Evolutionary conservation across 2,329 filamentous ascomycete genomes (phyloP).

Genomic region (Tolypocladium cylindrosporum): DNA sequence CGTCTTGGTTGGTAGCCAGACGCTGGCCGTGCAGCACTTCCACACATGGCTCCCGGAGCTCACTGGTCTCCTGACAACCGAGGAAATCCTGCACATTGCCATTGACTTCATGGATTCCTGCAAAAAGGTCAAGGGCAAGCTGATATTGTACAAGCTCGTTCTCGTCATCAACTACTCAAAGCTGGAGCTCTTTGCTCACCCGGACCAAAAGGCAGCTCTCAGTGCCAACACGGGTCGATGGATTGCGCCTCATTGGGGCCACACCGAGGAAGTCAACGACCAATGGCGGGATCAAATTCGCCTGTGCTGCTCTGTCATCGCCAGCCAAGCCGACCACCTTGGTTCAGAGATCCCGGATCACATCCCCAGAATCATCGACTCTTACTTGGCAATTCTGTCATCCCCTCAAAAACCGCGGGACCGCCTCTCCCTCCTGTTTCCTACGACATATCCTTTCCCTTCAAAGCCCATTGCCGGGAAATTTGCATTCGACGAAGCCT

Average conservation of each 20-base stretch:
- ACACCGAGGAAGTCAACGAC: conserved; percentile 59
- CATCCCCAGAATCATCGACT: conserved; percentile 82
- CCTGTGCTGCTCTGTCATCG: conserved; percentile 84
- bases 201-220: conserved; percentile 63
- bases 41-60: conserved; percentile 96
- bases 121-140: conserved; percentile 75
- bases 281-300: conserved; percentile 92
- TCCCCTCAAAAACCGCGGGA: conserved; percentile 43
- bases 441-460: conserved; percentile 81
- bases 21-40: conserved; percentile 89
- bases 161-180: conserved; percentile 87
- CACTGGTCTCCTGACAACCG: conserved; percentile 60
- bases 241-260: conserved; percentile 91
- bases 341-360: conserved; percentile 79
- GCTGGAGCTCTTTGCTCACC: conserved; percentile 69
- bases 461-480: conserved; percentile 55
- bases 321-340: conserved; percentile 71
- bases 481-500: conserved; percentile 66
- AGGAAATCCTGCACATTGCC: conserved; percentile 84
- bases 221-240: conserved; percentile 77
- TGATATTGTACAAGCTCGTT: conserved; percentile 84
- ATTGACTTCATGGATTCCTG: conserved; percentile 93
- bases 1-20: conserved; percentile 86
- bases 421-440: conserved; percentile 79
- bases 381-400: conserved; percentile 67